Percentiles rank a stretch among this genome's conserved stretches.
These are phyloP conservation scores for Fusarium transvaalense DNA, from an alignment of 2,329 filamentous ascomycete genomes.

Conservation along the genomic window DNA sequence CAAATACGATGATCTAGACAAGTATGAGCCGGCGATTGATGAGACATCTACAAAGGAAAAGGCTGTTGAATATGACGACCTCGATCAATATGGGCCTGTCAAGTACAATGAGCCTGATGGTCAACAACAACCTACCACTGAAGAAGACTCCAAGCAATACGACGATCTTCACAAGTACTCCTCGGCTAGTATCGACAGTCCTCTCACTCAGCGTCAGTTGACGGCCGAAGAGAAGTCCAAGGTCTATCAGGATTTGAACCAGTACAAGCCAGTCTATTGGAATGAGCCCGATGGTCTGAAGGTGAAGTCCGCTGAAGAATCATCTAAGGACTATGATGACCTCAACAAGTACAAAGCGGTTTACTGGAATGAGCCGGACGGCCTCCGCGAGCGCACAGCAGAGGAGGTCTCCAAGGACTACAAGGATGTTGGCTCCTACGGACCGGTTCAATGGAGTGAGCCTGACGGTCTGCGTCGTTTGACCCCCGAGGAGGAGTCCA, in stretches of 20 bases:
- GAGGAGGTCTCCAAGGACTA: conserved; percentile 56
- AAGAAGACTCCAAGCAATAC: conserved; percentile 53
- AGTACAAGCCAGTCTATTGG: conserved; percentile 53
- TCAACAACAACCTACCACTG: conserved; percentile 33
- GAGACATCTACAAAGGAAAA: conserved; percentile 45
- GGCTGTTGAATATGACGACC: conserved; percentile 53
- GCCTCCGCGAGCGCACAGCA: conserved; percentile 47
- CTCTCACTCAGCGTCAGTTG: conserved; percentile 44
- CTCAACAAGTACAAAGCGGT: conserved; percentile 52
- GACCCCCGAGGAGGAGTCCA: conserved; percentile 49
- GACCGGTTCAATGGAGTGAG: conserved; percentile 49
- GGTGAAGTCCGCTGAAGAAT: conserved; percentile 50
- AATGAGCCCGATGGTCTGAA: conserved; percentile 54
- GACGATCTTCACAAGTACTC: conserved; percentile 55
- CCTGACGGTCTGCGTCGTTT: conserved; percentile 49
- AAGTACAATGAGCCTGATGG: conserved; percentile 50
- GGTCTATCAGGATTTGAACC: conserved; percentile 56
- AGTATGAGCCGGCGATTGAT: conserved; percentile 54
- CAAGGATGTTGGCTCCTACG: conserved; percentile 58
- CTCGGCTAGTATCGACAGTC: conserved; percentile 48
- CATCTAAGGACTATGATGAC: conserved; percentile 55
- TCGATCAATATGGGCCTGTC: conserved; percentile 55
- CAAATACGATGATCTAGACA: conserved; percentile 52
- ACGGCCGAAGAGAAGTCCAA: conserved; percentile 54
- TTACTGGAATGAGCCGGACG: conserved; percentile 51